Percentiles rank a stretch among this genome's conserved stretches.
Conservation (phyloP, 768 basidiomycete species). For the Russula vinacea region DNA sequence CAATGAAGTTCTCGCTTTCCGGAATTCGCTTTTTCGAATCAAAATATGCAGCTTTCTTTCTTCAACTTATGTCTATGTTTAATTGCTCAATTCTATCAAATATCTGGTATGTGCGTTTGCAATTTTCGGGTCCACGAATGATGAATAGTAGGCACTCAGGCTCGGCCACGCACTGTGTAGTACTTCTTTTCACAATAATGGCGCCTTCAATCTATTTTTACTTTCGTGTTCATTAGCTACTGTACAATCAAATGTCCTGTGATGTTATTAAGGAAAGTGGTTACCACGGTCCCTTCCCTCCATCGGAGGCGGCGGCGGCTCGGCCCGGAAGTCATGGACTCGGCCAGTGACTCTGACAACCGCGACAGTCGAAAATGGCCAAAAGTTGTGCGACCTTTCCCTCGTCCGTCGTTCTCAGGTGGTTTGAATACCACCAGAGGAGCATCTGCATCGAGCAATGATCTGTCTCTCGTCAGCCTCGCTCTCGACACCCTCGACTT, state of each 20-base stretch:
- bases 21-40: slow-evolving; percentile 1
- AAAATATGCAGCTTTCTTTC: background rate
- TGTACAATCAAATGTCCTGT: background rate
- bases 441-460: slow-evolving; percentile 5
- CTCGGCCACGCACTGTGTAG: background rate
- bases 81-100: slow-evolving; percentile 28
- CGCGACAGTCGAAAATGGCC: slow-evolving; percentile 8
- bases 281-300: background rate
- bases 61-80: slow-evolving; percentile 8
- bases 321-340: slow-evolving; percentile 18
- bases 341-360: slow-evolving; percentile 8
- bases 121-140: background rate
- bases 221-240: slow-evolving; percentile 1
- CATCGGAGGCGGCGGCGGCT: background rate
- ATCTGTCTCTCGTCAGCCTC: background rate
- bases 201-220: background rate
- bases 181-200: slow-evolving; percentile 2
- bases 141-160: slow-evolving; percentile 1
- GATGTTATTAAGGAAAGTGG: slow-evolving; percentile 1
- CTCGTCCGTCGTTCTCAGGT: no score
- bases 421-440: background rate
- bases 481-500: background rate
- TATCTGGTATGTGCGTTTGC: slow-evolving; percentile 18
- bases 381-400: slow-evolving; percentile 1
- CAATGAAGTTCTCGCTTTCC: slow-evolving; percentile 1